Evolutionary conservation across 2,329 filamentous ascomycete genomes (phyloP).

Genomic region (Ascochyta viciae-villosae): DNA sequence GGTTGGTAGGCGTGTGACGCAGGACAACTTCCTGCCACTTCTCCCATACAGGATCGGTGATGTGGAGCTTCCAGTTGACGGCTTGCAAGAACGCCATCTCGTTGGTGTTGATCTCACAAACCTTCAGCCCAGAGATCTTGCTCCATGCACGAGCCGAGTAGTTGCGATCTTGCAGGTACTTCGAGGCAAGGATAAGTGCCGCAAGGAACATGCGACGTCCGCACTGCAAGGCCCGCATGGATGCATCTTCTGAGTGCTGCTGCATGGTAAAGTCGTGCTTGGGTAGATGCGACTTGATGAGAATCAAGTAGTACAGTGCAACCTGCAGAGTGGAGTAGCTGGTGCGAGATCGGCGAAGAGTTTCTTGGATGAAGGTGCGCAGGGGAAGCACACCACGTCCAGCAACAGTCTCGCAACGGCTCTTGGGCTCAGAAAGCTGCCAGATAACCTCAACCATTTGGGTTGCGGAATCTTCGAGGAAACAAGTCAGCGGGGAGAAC

Average conservation of each 20-base stretch:
- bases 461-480: conserved; percentile 82
- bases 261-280: conserved; percentile 85
- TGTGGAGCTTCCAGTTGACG: conserved; percentile 94
- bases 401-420: conserved; percentile 70
- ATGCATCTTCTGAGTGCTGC: conserved; percentile 72
- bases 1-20: conserved; percentile 73
- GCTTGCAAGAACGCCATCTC: conserved; percentile 90
- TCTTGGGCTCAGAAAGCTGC: conserved; percentile 84
- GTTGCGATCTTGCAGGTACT: conserved; percentile 97
- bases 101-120: conserved; percentile 94
- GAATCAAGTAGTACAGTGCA: conserved; percentile 91
- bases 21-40: conserved; percentile 93
- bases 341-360: conserved; percentile 88
- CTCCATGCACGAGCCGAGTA: conserved; percentile 98
- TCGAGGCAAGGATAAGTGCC: conserved; percentile 92
- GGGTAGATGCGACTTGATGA: conserved; percentile 90
- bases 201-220: conserved; percentile 97
- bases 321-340: conserved; percentile 98
- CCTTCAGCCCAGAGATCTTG: conserved; percentile 96
- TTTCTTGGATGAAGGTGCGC: conserved; percentile 97
- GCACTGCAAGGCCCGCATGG: conserved; percentile 85
- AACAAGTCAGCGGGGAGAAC: conserved; percentile 37
- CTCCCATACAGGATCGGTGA: conserved; percentile 86
- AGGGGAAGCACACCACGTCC: conserved; percentile 84
- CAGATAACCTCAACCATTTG: conserved; percentile 98